phyloP scores from a whole-genome alignment of 352 stramenopile genomes.

The Globisporangium spiculum region DNA sequence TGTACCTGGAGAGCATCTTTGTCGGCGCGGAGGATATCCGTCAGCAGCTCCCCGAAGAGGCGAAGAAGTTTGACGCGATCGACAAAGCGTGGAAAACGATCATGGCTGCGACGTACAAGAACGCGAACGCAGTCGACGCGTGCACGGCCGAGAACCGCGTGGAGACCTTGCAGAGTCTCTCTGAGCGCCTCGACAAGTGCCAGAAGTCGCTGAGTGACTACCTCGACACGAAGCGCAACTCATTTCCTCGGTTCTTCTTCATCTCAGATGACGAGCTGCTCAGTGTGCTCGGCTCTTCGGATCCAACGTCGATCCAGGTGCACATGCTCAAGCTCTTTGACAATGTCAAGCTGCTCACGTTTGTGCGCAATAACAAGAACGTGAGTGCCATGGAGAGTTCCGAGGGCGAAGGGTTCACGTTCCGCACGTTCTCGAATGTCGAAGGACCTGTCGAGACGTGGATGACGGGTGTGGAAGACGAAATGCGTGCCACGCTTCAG shows the following conservation, averaged over 20 bases:
- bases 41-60: constrained; percentile 91
- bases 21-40: constrained; percentile 92
- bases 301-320: constrained; percentile 91
- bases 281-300: constrained; percentile 88
- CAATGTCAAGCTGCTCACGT: constrained; percentile 91
- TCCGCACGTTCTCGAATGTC: constrained; percentile 70
- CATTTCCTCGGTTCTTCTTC: constrained; percentile 94
- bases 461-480: constrained; percentile 91
- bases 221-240: constrained; percentile 88
- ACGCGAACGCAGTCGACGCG: constrained; percentile 89
- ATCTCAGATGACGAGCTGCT: constrained; percentile 93
- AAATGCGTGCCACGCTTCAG: constrained; percentile 88
- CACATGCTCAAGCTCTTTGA: constrained; percentile 96
- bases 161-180: constrained; percentile 86
- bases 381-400: constrained; percentile 90
- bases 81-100: constrained; percentile 93
- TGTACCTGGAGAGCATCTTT: constrained; percentile 95
- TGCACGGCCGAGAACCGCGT: constrained; percentile 87
- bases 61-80: constrained; percentile 93
- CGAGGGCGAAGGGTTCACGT: constrained; percentile 89
- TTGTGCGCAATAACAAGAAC: constrained; percentile 87
- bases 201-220: constrained; percentile 91
- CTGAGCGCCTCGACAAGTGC: constrained; percentile 87
- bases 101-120: constrained; percentile 90
- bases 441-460: constrained; percentile 92